These are phyloP conservation scores for Fusarium sp. DNA, from an alignment of 2,329 filamentous ascomycete genomes.

Conservation along the genomic window DNA sequence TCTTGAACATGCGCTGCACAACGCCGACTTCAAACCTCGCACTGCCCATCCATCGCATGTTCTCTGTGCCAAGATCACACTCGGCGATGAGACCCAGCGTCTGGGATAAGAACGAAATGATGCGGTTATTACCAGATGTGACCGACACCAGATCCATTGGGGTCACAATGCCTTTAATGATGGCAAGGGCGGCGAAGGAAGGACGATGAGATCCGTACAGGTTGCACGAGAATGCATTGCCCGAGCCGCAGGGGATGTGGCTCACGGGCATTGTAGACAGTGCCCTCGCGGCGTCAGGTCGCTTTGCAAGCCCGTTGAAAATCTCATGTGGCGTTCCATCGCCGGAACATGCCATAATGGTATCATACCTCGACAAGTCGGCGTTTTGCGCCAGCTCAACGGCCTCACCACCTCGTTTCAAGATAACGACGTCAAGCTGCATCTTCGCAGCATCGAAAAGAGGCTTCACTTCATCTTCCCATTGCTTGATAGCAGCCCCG, in stretches of 20 bases:
- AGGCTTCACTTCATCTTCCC: conserved; percentile 81
- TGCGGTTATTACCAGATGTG: conserved; percentile 81
- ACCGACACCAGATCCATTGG: conserved; percentile 89
- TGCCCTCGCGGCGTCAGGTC: conserved; percentile 79
- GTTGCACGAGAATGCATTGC: conserved; percentile 94
- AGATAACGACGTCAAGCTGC: conserved; percentile 78
- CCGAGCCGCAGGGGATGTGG: conserved; percentile 91
- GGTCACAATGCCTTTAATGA: conserved; percentile 89
- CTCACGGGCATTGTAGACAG: conserved; percentile 83
- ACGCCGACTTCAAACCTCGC: conserved; percentile 89
- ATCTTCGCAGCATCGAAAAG: conserved; percentile 87
- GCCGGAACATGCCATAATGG: conserved; percentile 89
- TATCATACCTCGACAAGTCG: conserved; percentile 85
- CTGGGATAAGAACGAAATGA: conserved; percentile 91
- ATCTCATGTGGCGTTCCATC: conserved; percentile 94
- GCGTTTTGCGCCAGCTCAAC: conserved; percentile 80
- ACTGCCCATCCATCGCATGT: conserved; percentile 92
- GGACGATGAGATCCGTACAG: conserved; percentile 83
- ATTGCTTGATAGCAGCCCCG: conserved; percentile 79
- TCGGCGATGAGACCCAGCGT: conserved; percentile 92
- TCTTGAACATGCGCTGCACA: conserved; percentile 79
- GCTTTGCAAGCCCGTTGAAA: conserved; percentile 89
- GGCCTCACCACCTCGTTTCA: conserved; percentile 81
- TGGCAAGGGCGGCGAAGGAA: conserved; percentile 81
- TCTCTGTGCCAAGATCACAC: conserved; percentile 88